Evolutionary conservation across 352 stramenopile species (phyloP).

Genomic region (Pythium myriotylum): DNA sequence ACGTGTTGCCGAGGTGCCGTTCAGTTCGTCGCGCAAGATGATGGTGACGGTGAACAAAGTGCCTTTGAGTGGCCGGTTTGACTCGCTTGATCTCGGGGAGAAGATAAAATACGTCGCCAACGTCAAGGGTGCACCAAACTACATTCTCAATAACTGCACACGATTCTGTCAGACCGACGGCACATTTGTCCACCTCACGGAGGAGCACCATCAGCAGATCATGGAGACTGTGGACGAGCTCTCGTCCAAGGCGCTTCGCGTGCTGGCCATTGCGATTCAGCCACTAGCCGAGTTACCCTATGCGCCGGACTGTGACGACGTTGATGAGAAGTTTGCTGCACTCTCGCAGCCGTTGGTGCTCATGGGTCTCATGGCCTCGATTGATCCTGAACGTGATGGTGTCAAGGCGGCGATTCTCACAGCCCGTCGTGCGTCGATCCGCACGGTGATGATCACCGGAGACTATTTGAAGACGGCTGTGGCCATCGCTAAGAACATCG

Average conservation of each 20-base stretch:
- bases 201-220: constrained; percentile 49
- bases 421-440: constrained; percentile 55
- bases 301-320: constrained; percentile 43
- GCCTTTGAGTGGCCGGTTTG: constrained; percentile 43
- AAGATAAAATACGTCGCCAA: constrained; percentile 52
- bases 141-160: constrained; percentile 71
- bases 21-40: constrained; percentile 94
- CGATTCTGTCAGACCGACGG: constrained; percentile 53
- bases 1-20: constrained; percentile 91
- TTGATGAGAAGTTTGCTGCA: constrained; percentile 69
- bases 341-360: constrained; percentile 86
- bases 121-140: constrained; percentile 75
- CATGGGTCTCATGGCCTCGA: constrained; percentile 93
- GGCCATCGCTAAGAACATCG: constrained; percentile 93
- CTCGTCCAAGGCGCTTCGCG: constrained; percentile 79
- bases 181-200: constrained; percentile 42
- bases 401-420: constrained; percentile 56
- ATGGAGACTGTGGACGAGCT: constrained; percentile 61
- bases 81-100: constrained; percentile 35
- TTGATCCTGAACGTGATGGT: constrained; percentile 74
- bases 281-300: constrained; percentile 55
- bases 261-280: constrained; percentile 91
- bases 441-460: constrained; percentile 93
- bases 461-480: constrained; percentile 95
- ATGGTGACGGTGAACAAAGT: constrained; percentile 89